These are phyloP conservation scores for Thuja plicata DNA, from an alignment of 83 land plant species.

Conservation along the genomic window DNA sequence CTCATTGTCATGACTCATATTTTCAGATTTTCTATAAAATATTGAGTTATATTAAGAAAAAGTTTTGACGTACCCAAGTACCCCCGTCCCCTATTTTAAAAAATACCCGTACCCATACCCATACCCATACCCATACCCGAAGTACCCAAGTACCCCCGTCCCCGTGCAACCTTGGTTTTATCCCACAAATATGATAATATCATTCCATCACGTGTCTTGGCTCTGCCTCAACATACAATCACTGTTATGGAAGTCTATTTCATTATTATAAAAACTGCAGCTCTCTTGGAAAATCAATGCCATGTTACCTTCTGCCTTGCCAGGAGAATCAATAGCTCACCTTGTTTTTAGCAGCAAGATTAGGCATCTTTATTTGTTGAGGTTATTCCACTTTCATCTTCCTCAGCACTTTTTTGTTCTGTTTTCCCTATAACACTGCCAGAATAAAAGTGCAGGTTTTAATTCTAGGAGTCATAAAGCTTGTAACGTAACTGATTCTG, in stretches of 20 bases:
- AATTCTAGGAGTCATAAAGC: not conserved
- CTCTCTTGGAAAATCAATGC: not conserved
- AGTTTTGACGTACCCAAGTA: too few species aligned
- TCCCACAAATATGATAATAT: not conserved
- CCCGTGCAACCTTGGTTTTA: too few species aligned
- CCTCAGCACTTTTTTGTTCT: not conserved
- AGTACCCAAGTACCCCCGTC: too few species aligned
- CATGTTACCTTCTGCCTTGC: not conserved
- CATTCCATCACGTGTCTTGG: not conserved
- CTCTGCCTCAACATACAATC: not conserved
- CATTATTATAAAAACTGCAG: not conserved
- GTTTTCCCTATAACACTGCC: not conserved
- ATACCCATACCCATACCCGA: too few species aligned
- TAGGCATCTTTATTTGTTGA: not conserved
- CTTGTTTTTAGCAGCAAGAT: not conserved
- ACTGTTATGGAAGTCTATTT: not conserved
- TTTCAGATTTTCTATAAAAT: too few species aligned
- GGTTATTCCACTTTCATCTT: not conserved
- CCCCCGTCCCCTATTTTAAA: too few species aligned
- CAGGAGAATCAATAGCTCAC: not conserved
- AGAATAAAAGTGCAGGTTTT: not conserved
- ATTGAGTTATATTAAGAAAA: too few species aligned
- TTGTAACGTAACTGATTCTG: not conserved
- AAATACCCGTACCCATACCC: too few species aligned
- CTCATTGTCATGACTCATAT: too few species aligned